A percentile compares a stretch with the other conserved stretches of the same genome.
These are phyloP conservation scores for Neurospora terricola DNA, from an alignment of 495 filamentous ascomycete genomes.

Conservation along the genomic window DNA sequence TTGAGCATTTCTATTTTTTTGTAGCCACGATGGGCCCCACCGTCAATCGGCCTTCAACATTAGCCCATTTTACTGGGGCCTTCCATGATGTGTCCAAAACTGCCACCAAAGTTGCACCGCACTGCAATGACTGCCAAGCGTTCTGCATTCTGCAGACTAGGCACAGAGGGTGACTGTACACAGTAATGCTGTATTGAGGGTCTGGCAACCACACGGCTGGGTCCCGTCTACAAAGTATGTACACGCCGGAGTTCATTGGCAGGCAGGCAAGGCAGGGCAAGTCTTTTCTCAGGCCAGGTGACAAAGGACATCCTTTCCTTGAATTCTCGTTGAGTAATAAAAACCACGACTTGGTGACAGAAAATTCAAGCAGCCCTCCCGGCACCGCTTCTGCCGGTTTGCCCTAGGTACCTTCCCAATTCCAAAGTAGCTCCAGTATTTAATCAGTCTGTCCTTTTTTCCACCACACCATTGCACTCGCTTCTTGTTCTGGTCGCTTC, in stretches of 20 bases:
- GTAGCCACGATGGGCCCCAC: not conserved
- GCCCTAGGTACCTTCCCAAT: not conserved
- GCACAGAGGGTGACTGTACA: not conserved
- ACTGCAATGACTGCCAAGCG: not conserved
- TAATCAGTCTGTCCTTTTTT: not conserved
- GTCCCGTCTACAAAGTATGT: not conserved
- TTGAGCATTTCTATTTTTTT: not conserved
- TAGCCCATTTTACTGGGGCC: not conserved
- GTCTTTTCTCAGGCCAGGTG: constrained; percentile 2
- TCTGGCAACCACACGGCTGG: not conserved
- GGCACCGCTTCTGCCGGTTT: not conserved
- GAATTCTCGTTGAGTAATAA: constrained; percentile 2
- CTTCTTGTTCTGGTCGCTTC: not conserved
- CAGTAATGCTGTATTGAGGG: not conserved
- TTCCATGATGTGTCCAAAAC: not conserved
- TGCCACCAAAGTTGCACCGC: not conserved
- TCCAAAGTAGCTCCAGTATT: not conserved
- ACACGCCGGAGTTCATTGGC: not conserved
- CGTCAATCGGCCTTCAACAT: not conserved
- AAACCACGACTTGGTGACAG: not conserved
- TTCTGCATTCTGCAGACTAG: not conserved
- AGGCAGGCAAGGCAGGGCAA: not conserved
- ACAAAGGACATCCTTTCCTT: constrained; percentile 1
- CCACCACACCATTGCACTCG: not conserved
- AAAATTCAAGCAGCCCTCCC: not conserved